Conservation (phyloP, 106 monocot genomes). For the Acorus gramineus region DNA sequence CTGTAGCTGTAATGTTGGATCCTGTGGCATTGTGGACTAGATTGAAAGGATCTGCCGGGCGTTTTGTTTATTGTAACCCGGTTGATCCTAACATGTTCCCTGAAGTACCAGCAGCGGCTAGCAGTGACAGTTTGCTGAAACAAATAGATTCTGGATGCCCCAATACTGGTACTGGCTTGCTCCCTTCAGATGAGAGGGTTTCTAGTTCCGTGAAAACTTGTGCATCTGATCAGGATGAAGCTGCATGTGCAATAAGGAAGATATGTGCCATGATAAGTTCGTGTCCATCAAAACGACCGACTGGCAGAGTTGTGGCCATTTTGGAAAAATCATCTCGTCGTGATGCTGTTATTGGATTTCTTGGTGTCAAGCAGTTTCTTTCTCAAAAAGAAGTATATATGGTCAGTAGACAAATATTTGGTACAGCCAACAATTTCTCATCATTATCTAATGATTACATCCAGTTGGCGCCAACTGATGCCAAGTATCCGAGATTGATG, state of each 20-base stretch:
- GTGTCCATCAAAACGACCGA: constrained; percentile 65
- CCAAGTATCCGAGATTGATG: constrained; percentile 67
- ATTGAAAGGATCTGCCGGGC: constrained; percentile 40
- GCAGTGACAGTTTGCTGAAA: constrained; percentile 5
- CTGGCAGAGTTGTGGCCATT: constrained; percentile 72
- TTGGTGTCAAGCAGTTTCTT: constrained; percentile 21
- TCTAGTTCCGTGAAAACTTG: neutral
- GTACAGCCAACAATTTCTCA: constrained; percentile 17
- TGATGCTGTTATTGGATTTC: constrained; percentile 62
- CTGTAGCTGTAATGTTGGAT: constrained; percentile 75
- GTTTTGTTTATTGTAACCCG: constrained; percentile 5
- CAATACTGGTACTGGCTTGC: neutral
- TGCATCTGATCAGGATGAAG: constrained; percentile 18
- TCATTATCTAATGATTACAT: constrained; percentile 13
- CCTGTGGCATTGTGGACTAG: constrained; percentile 57
- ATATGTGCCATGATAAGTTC: constrained; percentile 38
- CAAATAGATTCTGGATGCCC: constrained; percentile 4
- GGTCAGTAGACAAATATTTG: constrained; percentile 9
- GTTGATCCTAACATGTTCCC: constrained; percentile 7
- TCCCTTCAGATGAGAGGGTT: neutral
- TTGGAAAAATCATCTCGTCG: constrained; percentile 60
- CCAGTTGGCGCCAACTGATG: constrained; percentile 50
- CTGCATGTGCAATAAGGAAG: constrained; percentile 35
- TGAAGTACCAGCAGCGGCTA: constrained; percentile 23
- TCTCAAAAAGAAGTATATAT: constrained; percentile 6